Conservation (phyloP, 805 yeast genomes). For the Pichia heedii region DNA sequence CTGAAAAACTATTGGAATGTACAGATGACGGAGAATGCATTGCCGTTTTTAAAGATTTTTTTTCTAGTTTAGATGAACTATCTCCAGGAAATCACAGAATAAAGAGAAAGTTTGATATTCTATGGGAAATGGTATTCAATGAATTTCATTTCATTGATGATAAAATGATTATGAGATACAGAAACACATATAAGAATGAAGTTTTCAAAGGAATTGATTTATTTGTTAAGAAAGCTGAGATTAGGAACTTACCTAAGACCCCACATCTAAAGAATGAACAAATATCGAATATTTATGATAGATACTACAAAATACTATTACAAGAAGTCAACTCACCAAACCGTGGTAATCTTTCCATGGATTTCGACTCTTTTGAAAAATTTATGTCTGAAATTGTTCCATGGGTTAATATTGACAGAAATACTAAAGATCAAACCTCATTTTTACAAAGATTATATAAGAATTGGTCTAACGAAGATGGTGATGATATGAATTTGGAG, state of each 20-base stretch:
- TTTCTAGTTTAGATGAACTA: constrained; percentile 65
- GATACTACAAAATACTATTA: constrained; percentile 66
- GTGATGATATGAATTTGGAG: constrained; percentile 50
- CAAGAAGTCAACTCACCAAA: constrained; percentile 56
- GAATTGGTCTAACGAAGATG: constrained; percentile 55
- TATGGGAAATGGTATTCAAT: constrained; percentile 84
- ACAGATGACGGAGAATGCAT: constrained; percentile 92
- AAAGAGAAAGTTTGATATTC: constrained; percentile 79
- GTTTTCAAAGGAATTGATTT: constrained; percentile 81
- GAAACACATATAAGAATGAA: constrained; percentile 62
- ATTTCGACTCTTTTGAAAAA: constrained; percentile 55
- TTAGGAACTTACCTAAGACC: constrained; percentile 76
- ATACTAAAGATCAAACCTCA: constrained; percentile 29
- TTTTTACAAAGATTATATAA: constrained; percentile 58
- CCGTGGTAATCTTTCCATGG: constrained; percentile 61
- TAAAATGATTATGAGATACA: constrained; percentile 55
- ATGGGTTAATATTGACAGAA: constrained; percentile 45
- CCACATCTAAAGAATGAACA: constrained; percentile 49
- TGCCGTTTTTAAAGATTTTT: constrained; percentile 74
- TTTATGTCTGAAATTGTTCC: constrained; percentile 76
- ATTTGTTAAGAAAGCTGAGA: constrained; percentile 85
- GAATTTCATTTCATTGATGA: constrained; percentile 81
- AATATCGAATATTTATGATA: constrained; percentile 68
- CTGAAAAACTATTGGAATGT: constrained; percentile 68
- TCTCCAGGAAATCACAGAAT: constrained; percentile 52